These are phyloP conservation scores for Rhodotorula babjevae DNA, from an alignment of 768 basidiomycete species.

Conservation along the genomic window DNA sequence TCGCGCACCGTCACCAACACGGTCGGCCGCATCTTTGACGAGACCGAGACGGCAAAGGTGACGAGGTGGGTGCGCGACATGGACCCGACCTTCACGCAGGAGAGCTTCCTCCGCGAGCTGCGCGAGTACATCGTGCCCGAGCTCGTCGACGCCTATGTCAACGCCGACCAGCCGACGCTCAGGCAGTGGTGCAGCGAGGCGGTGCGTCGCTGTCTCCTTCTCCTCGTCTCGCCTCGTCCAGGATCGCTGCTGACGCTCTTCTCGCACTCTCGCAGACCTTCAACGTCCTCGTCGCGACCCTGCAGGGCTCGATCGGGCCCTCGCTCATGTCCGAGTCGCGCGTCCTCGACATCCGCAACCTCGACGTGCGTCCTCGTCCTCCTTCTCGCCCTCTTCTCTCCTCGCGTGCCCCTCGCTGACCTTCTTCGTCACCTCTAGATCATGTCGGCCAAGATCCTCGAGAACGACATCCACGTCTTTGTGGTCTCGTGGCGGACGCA, in stretches of 20 bases:
- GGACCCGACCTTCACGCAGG: slow-evolving; percentile 80
- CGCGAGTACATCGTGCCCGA: slow-evolving; percentile 97
- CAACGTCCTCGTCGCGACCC: slow-evolving; percentile 96
- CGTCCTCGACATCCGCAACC: slow-evolving; percentile 92
- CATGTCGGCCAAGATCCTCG: slow-evolving; percentile 78
- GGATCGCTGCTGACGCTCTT: background rate
- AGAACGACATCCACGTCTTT: slow-evolving; percentile 81
- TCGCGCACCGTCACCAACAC: slow-evolving; percentile 77
- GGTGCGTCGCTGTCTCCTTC: slow-evolving; percentile 54
- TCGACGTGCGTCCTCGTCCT: slow-evolving; percentile 67
- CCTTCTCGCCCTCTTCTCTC: too few relatives aligned
- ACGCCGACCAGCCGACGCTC: slow-evolving; percentile 78
- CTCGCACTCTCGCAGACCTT: slow-evolving; percentile 62
- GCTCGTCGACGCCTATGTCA: slow-evolving; percentile 90
- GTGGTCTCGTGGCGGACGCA: slow-evolving; percentile 88
- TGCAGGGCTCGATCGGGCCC: slow-evolving; percentile 86
- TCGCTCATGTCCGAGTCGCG: slow-evolving; percentile 88
- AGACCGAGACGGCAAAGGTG: slow-evolving; percentile 97
- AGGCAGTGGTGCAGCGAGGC: slow-evolving; percentile 93
- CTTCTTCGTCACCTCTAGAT: slow-evolving; percentile 53
- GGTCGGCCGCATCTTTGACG: slow-evolving; percentile 79
- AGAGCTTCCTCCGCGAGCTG: slow-evolving; percentile 80
- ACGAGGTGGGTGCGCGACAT: slow-evolving; percentile 76
- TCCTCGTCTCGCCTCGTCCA: background rate
- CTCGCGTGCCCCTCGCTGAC: too few relatives aligned